Base-by-base conservation (phyloP, 768 basidiomycete species). In the Hygrophorus pudorinus region DNA sequence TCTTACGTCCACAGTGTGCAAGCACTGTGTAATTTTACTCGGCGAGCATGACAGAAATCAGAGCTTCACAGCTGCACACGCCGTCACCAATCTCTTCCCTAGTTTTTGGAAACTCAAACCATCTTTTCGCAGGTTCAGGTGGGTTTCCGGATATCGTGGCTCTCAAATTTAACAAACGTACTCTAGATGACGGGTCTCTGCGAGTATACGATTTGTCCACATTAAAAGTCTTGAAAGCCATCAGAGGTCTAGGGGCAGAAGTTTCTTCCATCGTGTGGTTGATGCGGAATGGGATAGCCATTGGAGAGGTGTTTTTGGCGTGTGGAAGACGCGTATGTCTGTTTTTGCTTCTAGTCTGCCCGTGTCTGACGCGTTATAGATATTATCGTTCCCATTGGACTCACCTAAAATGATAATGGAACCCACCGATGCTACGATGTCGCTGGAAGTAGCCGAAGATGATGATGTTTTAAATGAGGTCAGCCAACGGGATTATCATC, bases 391-490 rank as follows among this genome's bases (percentile, higher is more conserved):
- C 50, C 60, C 62, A 48, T 56, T 81, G 54, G 66, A 66, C 28
- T 60, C 61, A 0, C 59, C 59, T 1, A 75, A 77, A 50, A 65
- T 85, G 59, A 71, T 90, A 12, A 64, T 76, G 52, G 63, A 61
- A 0, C 52, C 56, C 10, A 64, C 67, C 29, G 79, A 87, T 53
- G 78, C 77, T 2, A 45, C 65, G 18, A 32, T 57, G 13, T 54
- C 49, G 1, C 51, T 83, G n/a, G 64, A 71, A 3, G 47, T 85
- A 7, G 70, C 71, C 8, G 65, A 66, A 30, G 62, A 70, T 18
- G 70, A 74, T 0, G 72, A 87, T 46, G 61, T 71, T 7, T 44
- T 85, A 48, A 85, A 87, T 55, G 82, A 88, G 68, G 85, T 85
- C 55, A 53, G 70, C 53, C n/a, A n/a, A n/a, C n/a, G n/a, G n/a